phyloP scores from a whole-genome alignment of 768 basidiomycete species.

The Phaffia australis region DNA sequence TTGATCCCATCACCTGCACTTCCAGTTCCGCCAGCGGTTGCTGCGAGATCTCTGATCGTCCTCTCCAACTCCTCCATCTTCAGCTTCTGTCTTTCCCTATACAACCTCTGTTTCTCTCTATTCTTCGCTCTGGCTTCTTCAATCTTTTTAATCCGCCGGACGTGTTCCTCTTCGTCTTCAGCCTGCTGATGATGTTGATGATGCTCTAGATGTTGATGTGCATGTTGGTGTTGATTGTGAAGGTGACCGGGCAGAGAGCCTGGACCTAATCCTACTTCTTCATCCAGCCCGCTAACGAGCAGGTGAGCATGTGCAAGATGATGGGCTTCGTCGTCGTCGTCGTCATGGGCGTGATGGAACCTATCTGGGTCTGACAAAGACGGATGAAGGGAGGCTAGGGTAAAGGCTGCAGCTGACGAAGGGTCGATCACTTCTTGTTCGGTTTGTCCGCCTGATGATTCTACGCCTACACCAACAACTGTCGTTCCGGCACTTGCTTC shows the following conservation, averaged over 20 bases:
- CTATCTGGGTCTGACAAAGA: no score
- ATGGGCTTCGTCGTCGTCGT: no score
- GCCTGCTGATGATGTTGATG: background rate
- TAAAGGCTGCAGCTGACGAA: no score
- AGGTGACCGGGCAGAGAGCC: background rate
- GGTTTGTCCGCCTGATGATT: no score
- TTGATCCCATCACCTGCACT: background rate
- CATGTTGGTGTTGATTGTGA: conserved; percentile 1
- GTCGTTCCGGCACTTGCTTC: no score
- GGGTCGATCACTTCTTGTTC: no score
- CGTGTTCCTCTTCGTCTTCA: background rate
- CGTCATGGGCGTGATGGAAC: no score
- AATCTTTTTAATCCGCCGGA: background rate
- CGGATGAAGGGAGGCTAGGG: no score
- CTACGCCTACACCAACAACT: no score
- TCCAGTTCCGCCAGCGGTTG: background rate
- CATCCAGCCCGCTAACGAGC: background rate
- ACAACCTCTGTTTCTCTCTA: background rate
- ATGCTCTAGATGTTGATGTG: background rate
- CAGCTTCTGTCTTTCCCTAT: background rate
- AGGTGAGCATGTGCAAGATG: conserved; percentile 7
- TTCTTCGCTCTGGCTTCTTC: background rate
- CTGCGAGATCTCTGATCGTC: background rate
- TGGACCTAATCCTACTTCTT: no score
- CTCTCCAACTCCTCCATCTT: background rate